phyloP scores from a whole-genome alignment of 2,329 filamentous ascomycete species.

The Alternaria triticimaculans region DNA sequence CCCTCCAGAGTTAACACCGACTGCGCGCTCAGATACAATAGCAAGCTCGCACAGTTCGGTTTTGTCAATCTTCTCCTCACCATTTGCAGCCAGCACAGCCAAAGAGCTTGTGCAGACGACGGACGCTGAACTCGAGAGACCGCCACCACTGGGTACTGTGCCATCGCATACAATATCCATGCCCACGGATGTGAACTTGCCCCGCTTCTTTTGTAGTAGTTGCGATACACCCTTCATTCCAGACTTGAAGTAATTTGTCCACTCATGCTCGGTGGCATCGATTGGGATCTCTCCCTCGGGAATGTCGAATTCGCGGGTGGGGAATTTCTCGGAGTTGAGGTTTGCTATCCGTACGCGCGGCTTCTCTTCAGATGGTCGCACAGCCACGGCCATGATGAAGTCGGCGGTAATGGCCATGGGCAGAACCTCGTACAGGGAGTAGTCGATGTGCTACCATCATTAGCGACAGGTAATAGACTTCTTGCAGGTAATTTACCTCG shows the following conservation, averaged over 20 bases:
- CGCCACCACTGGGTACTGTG: constrained; percentile 88
- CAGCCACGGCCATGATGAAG: constrained; percentile 80
- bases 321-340: constrained; percentile 76
- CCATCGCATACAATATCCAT: constrained; percentile 93
- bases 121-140: constrained; percentile 90
- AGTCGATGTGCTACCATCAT: constrained; percentile 81
- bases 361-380: constrained; percentile 59
- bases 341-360: constrained; percentile 80
- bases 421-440: constrained; percentile 93
- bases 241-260: constrained; percentile 98
- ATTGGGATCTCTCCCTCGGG: constrained; percentile 68
- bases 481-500: constrained; percentile 58
- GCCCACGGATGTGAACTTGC: constrained; percentile 70
- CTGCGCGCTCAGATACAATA: constrained; percentile 90
- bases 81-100: constrained; percentile 86
- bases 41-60: constrained; percentile 90
- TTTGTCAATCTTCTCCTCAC: constrained; percentile 80
- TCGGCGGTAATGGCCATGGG: constrained; percentile 96
- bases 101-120: constrained; percentile 91
- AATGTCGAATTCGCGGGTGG: constrained; percentile 75
- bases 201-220: constrained; percentile 72
- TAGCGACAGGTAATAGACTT: constrained; percentile 7
- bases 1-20: constrained; percentile 96
- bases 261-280: constrained; percentile 84
- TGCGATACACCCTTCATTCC: constrained; percentile 83